phyloP scores from a whole-genome alignment of 2,329 filamentous ascomycete genomes.

The Sclerotinia sclerotiorum region DNA sequence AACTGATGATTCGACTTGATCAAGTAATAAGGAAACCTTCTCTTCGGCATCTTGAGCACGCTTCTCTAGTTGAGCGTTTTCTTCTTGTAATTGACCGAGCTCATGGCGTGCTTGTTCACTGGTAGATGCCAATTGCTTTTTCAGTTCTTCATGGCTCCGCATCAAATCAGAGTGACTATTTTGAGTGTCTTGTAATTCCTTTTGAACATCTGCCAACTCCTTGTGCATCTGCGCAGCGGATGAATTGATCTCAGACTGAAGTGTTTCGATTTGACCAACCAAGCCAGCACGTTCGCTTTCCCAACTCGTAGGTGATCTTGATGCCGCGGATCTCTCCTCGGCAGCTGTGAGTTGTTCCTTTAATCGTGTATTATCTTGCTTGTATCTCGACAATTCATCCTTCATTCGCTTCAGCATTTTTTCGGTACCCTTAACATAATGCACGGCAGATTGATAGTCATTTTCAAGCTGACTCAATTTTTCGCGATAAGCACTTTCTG shows the following conservation, averaged over 20 bases:
- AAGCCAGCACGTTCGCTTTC: conserved; percentile 70
- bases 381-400: conserved; percentile 91
- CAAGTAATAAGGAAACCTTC: conserved; percentile 87
- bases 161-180: conserved; percentile 69
- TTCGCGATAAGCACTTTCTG: conserved; percentile 86
- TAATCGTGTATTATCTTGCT: conserved; percentile 78
- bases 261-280: conserved; percentile 63
- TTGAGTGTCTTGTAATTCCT: conserved; percentile 65
- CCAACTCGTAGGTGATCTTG: conserved; percentile 59
- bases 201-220: conserved; percentile 66
- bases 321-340: conserved; percentile 52
- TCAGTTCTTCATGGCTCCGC: conserved; percentile 53
- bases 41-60: conserved; percentile 87
- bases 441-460: conserved; percentile 95
- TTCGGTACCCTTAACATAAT: conserved; percentile 97
- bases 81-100: conserved; percentile 76
- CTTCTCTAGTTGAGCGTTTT: conserved; percentile 78
- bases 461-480: conserved; percentile 93
- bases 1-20: conserved; percentile 91
- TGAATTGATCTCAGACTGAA: conserved; percentile 67
- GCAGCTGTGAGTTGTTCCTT: conserved; percentile 76
- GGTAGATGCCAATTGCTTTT: conserved; percentile 56
- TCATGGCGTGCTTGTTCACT: conserved; percentile 61
- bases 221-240: conserved; percentile 68
- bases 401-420: conserved; percentile 99